A percentile compares a stretch with the other conserved stretches of the same genome.
Evolutionary conservation across 2,329 filamentous ascomycete species (phyloP).

Genomic region (Fusarium torreyae): DNA sequence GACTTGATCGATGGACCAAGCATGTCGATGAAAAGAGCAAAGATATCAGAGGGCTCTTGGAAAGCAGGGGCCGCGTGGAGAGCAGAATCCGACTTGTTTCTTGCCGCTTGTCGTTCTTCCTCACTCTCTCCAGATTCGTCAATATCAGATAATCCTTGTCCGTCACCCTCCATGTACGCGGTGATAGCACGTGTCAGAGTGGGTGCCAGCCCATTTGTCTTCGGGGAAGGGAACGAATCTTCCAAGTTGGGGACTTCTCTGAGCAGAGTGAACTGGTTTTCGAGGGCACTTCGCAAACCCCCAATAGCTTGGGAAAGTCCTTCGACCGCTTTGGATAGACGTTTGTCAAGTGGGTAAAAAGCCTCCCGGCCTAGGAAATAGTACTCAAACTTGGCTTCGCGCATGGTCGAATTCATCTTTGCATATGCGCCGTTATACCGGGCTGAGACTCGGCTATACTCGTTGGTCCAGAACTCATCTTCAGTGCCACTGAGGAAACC

Average conservation of each 20-base stretch:
- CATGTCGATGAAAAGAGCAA: constrained; percentile 88
- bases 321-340: constrained; percentile 87
- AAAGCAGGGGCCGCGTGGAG: constrained; percentile 58
- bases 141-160: constrained; percentile 71
- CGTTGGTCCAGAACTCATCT: constrained; percentile 77
- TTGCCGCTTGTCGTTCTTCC: constrained; percentile 57
- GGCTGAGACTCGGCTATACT: constrained; percentile 74
- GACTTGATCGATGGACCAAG: constrained; percentile 97
- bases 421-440: constrained; percentile 78
- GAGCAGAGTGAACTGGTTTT: constrained; percentile 88
- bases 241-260: constrained; percentile 67
- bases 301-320: constrained; percentile 89
- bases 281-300: constrained; percentile 88
- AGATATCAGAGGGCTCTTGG: constrained; percentile 84
- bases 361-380: constrained; percentile 85
- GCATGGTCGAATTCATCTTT: constrained; percentile 81
- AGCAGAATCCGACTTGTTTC: constrained; percentile 51
- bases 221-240: constrained; percentile 34
- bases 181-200: constrained; percentile 50
- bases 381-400: constrained; percentile 91
- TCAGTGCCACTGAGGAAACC: constrained; percentile 89
- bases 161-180: constrained; percentile 57
- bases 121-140: constrained; percentile 74
- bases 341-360: constrained; percentile 83
- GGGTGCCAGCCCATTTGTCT: constrained; percentile 44